phyloP scores from a whole-genome alignment of 2,329 filamentous ascomycete genomes.

The Catunica adiposa region DNA sequence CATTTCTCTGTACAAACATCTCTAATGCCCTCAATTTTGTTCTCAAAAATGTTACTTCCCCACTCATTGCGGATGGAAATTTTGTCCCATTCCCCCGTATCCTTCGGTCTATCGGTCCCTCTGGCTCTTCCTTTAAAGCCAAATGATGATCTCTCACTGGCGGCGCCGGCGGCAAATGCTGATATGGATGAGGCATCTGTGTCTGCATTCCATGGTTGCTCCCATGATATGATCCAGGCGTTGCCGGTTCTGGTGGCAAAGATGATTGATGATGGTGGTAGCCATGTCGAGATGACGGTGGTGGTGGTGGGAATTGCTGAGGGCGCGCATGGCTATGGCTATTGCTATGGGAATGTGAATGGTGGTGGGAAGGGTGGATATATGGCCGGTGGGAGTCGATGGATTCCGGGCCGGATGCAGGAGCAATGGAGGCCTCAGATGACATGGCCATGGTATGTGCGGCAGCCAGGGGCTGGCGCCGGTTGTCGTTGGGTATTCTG shows the following conservation, averaged over 20 bases:
- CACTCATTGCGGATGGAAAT: neutral
- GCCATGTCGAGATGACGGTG: slow-evolving; percentile 1
- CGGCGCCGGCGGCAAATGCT: slow-evolving; percentile 9
- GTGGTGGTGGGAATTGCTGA: slow-evolving; percentile 3
- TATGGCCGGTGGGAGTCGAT: slow-evolving; percentile 9
- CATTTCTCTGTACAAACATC: slow-evolving; percentile 31
- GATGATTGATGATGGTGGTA: slow-evolving; percentile 9
- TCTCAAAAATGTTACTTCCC: slow-evolving; percentile 33
- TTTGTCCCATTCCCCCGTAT: neutral
- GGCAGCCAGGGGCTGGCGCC: slow-evolving; percentile 3
- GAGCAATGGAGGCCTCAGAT: slow-evolving; percentile 6
- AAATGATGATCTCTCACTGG: slow-evolving; percentile 21
- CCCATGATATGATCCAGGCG: too few species aligned
- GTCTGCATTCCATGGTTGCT: too few species aligned
- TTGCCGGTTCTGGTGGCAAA: neutral
- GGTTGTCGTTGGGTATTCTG: neutral
- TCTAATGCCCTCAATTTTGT: slow-evolving; percentile 36
- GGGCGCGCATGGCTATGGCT: neutral
- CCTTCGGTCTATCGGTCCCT: slow-evolving; percentile 22
- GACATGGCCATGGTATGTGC: slow-evolving; percentile 10
- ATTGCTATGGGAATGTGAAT: neutral
- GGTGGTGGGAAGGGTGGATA: neutral
- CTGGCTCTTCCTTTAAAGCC: slow-evolving; percentile 16
- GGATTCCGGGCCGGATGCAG: neutral
- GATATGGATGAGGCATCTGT: neutral